A percentile compares a stretch with the other conserved stretches of the same genome.
These are phyloP conservation scores for Chenopodium album DNA, from an alignment of 148 eudicot genomes.

Conservation along the genomic window DNA sequence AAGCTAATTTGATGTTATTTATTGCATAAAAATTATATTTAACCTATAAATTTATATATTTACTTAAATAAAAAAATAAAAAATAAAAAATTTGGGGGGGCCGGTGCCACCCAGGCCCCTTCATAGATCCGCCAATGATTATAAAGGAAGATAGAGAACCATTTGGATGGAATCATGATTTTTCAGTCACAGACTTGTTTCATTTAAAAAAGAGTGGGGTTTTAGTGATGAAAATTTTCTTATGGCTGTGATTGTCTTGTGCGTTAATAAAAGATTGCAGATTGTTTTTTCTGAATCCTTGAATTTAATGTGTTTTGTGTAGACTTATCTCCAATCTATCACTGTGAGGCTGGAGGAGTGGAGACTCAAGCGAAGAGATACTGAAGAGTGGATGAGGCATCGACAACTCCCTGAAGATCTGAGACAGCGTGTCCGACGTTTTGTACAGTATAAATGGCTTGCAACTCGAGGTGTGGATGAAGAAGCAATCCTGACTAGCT, in stretches of 20 bases:
- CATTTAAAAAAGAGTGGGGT: not conserved
- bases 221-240: not conserved
- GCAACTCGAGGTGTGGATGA: constrained; percentile 86
- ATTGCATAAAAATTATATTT: no score
- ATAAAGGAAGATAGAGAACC: not conserved
- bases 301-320: constrained; percentile 19
- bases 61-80: no score
- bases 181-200: not conserved
- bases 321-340: constrained; percentile 85
- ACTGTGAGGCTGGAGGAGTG: constrained; percentile 82
- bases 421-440: constrained; percentile 66
- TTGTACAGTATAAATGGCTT: constrained; percentile 83
- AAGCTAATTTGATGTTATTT: no score
- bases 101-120: no score
- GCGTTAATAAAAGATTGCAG: not conserved
- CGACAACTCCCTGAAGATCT: constrained; percentile 83
- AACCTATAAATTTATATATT: no score
- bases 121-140: no score
- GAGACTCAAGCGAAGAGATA: constrained; percentile 83
- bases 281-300: not conserved
- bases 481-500: constrained; percentile 58
- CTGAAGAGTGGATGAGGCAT: constrained; percentile 89
- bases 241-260: not conserved
- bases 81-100: no score
- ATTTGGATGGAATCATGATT: not conserved